Evolutionary conservation across 352 stramenopile genomes (phyloP), one percentile per base, ranked within the genome.

Genomic region (Phytophthora meadii): DNA sequence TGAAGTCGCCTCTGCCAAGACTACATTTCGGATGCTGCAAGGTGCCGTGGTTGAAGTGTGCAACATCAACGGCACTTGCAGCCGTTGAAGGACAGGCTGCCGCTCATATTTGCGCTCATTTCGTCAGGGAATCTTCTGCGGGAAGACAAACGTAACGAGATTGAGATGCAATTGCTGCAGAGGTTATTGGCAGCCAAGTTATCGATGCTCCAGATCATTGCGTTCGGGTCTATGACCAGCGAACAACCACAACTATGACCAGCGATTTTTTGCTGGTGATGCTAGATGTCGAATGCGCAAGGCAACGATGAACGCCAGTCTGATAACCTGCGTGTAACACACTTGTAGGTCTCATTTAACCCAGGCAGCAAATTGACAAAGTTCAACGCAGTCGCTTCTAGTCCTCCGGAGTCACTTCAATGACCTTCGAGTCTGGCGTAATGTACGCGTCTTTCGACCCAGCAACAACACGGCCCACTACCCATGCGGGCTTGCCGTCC

Each of bases 401-500:
- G 49, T 81, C 66, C 41, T 89, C 69, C 5, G 68, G 76, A 32
- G 76, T 73, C 25, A 93, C 67, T 48, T 91, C 79, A 32, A 93
- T 59, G 51, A 91, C 79, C 37, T 68, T 79, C 22, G 79, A 75
- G 59, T 81, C 72, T 0, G 70, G 60, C 22, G 88, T 56, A 54
- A 94, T 89, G 37, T 78, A 68, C 5, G 85, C 85, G 39, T 88
- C 76, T 47, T 90, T 88, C 30, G 37, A 70, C n/a, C 93, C 84
- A 15, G 77, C 66, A 15, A 97, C 77, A 15, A 98, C 88, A 37
- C 81, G 80, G n/a, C 95, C 95, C 42, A 98, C 90, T 59, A 98
- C 85, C 95, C 95, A 98, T 40, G 94, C 82, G 5, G 84, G 80
- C 64, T 95, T 92, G 46, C 90, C 90, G 60, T 96, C 92, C 37